Evolutionary conservation across 495 filamentous ascomycete genomes (phyloP).

Genomic region (Astrocystis sublimbata): DNA sequence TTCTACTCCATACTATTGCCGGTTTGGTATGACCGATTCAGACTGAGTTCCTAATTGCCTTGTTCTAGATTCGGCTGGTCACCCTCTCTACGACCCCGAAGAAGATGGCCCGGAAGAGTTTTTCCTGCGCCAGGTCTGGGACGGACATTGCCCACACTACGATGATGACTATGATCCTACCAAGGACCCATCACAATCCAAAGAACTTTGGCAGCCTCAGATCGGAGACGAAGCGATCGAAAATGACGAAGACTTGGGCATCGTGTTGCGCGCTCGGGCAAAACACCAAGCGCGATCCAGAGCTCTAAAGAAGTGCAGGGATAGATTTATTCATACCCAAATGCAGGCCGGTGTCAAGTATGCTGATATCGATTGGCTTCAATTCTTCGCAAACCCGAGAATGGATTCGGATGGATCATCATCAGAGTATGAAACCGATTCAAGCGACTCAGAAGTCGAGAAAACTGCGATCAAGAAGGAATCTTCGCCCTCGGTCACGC

Average conservation of each 20-base stretch:
- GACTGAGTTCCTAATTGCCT: not conserved
- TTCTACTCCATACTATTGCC: not conserved
- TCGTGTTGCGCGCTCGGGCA: slow-evolving; percentile 6
- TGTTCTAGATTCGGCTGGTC: not conserved
- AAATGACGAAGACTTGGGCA: slow-evolving; percentile 8
- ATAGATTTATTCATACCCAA: not conserved
- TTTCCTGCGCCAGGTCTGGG: not conserved
- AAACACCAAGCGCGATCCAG: not conserved
- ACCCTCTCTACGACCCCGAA: slow-evolving; percentile 5
- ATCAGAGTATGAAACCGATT: not conserved
- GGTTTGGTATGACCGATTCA: not conserved
- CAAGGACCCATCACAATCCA: slow-evolving; percentile 4
- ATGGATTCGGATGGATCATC: not conserved
- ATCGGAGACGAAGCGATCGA: slow-evolving; percentile 18
- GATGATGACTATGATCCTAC: slow-evolving; percentile 2
- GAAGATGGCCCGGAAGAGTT: slow-evolving; percentile 5
- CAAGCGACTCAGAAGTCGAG: not conserved
- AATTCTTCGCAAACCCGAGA: not conserved
- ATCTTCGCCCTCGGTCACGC: not conserved
- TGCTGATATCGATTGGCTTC: not conserved
- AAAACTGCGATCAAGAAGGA: not conserved
- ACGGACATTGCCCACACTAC: slow-evolving; percentile 10
- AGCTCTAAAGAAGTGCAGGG: not conserved
- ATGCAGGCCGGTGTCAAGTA: not conserved
- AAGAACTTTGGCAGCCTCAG: slow-evolving; percentile 7